Evolutionary conservation across 768 basidiomycete species (phyloP), one percentile per base, ranked within the genome.

Genomic region (Tulasnella sp.): DNA sequence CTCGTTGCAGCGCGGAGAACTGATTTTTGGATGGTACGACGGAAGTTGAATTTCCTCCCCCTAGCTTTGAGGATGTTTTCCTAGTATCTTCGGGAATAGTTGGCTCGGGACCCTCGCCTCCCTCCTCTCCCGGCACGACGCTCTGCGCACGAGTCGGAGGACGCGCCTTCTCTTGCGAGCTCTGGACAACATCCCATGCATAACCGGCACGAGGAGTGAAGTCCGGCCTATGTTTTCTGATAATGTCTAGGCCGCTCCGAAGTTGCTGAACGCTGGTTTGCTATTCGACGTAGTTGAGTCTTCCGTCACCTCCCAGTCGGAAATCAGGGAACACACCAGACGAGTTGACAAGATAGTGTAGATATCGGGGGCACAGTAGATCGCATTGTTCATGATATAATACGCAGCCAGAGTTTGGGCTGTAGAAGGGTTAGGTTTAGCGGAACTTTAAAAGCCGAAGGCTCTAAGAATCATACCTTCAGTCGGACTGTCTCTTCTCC

Each of bases 321-420:
- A 9, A 62, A 32, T 72, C 64, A 64, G 32, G 26, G 5, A 6
- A 77, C 84, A 77, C 78, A 93, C 93, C 77, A 95, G 81, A 75
- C 94, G 88, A 76, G 92, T 92, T 66, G 92, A 92, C 47, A 95
- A 81, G 1, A 95, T 84, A 11, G 88, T 88, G 77, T 95, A 94
- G 39, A 95, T 82, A 75, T 92, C 90, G 11, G 94, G 94, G 0
- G 91, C 87, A 78, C 92, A 91, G 78, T 95, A 95, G 75, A 95
- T 92, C 74, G 91, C 88, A 78, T 90, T 91, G 80, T 94, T 89
- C 82, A 93, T 86, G 77, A 95, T 87, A 78, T 94, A 95, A 79
- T 94, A 95, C 9, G 88, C 89, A 19, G 89, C 90, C 73, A 94
- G 80, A 3, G 92, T 89, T 73, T 84, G 85, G 63, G 90, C 94